phyloP scores from a whole-genome alignment of 352 stramenopile genomes.

The Globisporangium acanthophoron region DNA sequence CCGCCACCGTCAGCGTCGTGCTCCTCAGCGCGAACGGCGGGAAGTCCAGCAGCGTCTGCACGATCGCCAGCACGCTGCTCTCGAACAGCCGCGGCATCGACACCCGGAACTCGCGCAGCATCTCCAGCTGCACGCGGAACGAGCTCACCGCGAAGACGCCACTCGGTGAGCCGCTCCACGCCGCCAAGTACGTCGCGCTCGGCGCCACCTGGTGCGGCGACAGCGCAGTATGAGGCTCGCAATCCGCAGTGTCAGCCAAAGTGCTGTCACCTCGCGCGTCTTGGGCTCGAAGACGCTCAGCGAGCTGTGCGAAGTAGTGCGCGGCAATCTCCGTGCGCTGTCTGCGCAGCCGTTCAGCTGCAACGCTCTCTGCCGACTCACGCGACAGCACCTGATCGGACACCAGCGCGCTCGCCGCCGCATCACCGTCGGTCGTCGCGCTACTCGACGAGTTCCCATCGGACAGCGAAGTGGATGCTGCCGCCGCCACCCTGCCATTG shows the following conservation, averaged over 20 bases:
- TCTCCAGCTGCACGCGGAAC: constrained; percentile 64
- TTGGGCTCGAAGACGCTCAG: not conserved
- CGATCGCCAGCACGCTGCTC: constrained; percentile 35
- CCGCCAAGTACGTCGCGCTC: not conserved
- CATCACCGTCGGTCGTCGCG: constrained; percentile 15
- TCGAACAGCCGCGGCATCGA: constrained; percentile 43
- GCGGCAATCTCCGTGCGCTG: constrained; percentile 37
- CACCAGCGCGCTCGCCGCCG: constrained; percentile 23
- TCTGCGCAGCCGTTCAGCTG: constrained; percentile 25
- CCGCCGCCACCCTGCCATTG: not conserved
- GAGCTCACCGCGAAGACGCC: constrained; percentile 48
- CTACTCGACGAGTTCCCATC: not conserved
- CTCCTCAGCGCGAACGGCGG: constrained; percentile 44
- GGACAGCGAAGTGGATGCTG: not conserved
- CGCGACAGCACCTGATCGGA: constrained; percentile 33
- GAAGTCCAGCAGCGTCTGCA: constrained; percentile 54
- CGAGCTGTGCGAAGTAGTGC: constrained; percentile 33
- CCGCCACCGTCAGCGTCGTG: constrained; percentile 13
- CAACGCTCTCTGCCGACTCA: constrained; percentile 27
- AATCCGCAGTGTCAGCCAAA: not conserved
- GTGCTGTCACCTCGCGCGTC: not conserved
- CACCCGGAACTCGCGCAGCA: constrained; percentile 50
- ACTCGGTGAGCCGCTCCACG: constrained; percentile 16
- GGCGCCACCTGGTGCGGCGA: not conserved
- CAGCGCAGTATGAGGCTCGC: not conserved